A percentile compares a stretch with the other conserved stretches of the same genome.
Evolutionary conservation across 208 protist species (phyloP).

Genomic region (Vickermania ingenoplastis): DNA sequence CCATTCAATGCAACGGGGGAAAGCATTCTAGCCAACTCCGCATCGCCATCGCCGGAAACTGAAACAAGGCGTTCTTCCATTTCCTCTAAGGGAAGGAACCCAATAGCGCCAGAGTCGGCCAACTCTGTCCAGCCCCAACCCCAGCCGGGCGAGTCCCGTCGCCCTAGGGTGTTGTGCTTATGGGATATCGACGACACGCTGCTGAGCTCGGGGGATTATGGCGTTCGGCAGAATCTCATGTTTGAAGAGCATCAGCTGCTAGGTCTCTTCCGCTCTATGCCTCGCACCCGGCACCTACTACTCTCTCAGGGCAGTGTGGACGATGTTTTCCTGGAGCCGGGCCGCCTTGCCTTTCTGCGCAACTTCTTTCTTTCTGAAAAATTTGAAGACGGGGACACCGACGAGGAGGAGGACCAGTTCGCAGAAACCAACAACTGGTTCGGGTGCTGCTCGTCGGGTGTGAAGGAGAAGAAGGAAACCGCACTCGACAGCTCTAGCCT

Average conservation of each 20-base stretch:
- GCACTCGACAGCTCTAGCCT: conserved; percentile 12
- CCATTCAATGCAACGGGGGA: too few species aligned
- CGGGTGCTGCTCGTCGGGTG: background rate
- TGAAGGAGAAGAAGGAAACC: conserved; percentile 11
- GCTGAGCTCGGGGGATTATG: conserved; percentile 38
- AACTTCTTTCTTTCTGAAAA: conserved; percentile 17
- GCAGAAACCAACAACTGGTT: background rate
- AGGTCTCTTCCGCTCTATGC: conserved; percentile 26
- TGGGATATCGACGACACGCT: conserved; percentile 86
- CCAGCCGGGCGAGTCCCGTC: too few species aligned
- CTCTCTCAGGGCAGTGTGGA: conserved; percentile 83
- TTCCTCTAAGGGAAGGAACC: too few species aligned
- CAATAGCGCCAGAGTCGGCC: too few species aligned
- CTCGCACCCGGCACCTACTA: conserved; percentile 51
- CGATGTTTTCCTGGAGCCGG: conserved; percentile 52
- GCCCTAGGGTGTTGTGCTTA: conserved; percentile 35
- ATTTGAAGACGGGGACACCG: background rate
- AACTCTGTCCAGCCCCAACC: too few species aligned
- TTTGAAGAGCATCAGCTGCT: conserved; percentile 41
- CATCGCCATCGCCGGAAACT: too few species aligned
- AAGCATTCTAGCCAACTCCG: too few species aligned
- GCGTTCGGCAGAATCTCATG: conserved; percentile 50
- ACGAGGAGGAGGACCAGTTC: background rate
- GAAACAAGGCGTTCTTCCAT: too few species aligned
- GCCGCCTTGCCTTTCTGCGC: conserved; percentile 27